A percentile compares a stretch with the other conserved stretches of the same genome.
These are phyloP conservation scores for Psilocybe mexicana DNA, from an alignment of 1,284 basidiomycete genomes.

Conservation along the genomic window DNA sequence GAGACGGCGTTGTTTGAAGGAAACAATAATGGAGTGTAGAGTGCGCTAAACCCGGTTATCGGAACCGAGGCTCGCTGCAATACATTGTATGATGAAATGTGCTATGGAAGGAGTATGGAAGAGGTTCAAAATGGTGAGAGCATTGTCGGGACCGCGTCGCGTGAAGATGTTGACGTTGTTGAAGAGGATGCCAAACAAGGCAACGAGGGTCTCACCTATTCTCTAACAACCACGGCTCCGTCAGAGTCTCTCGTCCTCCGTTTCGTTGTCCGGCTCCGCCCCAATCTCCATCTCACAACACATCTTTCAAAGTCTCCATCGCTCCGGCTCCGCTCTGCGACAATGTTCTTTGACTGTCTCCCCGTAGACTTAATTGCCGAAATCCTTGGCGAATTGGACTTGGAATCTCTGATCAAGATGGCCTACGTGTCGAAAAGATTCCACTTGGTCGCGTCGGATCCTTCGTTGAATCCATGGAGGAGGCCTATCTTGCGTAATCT, in stretches of 20 bases:
- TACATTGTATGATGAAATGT: too few relatives aligned
- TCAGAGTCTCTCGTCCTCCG: neutral
- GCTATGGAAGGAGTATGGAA: neutral
- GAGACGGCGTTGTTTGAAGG: neutral
- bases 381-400: conserved; percentile 65
- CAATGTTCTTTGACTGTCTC: conserved; percentile 47
- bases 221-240: conserved; percentile 5
- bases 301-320: conserved; percentile 7
- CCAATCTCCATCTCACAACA: neutral
- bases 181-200: neutral
- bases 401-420: conserved; percentile 55
- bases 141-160: neutral
- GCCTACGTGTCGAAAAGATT: conserved; percentile 62
- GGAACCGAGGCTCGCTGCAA: too few relatives aligned
- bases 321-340: conserved; percentile 5
- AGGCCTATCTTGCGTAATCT: conserved; percentile 63
- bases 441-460: conserved; percentile 55
- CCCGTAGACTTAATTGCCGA: conserved; percentile 76
- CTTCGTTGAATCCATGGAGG: conserved; percentile 72
- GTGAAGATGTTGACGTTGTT: neutral
- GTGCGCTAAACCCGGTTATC: too few relatives aligned
- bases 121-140: neutral
- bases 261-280: neutral
- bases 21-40: neutral
- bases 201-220: neutral